Evolutionary conservation across 192 early-diverging fungal genomes (phyloP).

Genomic region (Phycomyces blakesleeanus): DNA sequence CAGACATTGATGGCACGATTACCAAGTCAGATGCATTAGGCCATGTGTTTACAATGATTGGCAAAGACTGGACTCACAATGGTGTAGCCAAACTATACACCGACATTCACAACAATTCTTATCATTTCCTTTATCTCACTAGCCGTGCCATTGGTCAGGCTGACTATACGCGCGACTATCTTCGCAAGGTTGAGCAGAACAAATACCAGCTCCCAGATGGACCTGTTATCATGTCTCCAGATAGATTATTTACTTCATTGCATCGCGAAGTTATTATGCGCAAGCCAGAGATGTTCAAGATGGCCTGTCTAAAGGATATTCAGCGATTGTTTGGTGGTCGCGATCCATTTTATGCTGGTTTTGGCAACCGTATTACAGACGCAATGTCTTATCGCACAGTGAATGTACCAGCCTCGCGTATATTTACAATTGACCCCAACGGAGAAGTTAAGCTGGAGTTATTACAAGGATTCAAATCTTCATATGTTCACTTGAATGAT

Average conservation of each 20-base stretch:
- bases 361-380: slow-evolving; percentile 90
- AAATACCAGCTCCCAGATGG: slow-evolving; percentile 88
- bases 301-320: slow-evolving; percentile 91
- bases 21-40: slow-evolving; percentile 97
- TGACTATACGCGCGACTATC: slow-evolving; percentile 86
- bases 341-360: slow-evolving; percentile 94
- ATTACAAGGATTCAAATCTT: slow-evolving; percentile 78
- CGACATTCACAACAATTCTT: slow-evolving; percentile 90
- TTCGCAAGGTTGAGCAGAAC: slow-evolving; percentile 86
- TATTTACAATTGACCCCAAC: slow-evolving; percentile 93
- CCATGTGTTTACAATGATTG: slow-evolving; percentile 96
- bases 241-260: slow-evolving; percentile 88
- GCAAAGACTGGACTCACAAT: slow-evolving; percentile 96
- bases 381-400: slow-evolving; percentile 93
- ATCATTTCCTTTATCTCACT: slow-evolving; percentile 94
- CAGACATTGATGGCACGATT: slow-evolving; percentile 98
- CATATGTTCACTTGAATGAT: slow-evolving; percentile 87
- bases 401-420: slow-evolving; percentile 87
- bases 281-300: slow-evolving; percentile 97
- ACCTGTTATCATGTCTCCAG: slow-evolving; percentile 94
- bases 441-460: slow-evolving; percentile 93
- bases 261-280: slow-evolving; percentile 94
- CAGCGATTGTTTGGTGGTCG: slow-evolving; percentile 78
- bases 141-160: slow-evolving; percentile 94
- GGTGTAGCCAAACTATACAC: slow-evolving; percentile 97